Percentiles rank a stretch among this genome's conserved stretches.
These are phyloP conservation scores for Lasiosphaeriaceae sp. DNA, from an alignment of 495 filamentous ascomycete species.

Conservation along the genomic window DNA sequence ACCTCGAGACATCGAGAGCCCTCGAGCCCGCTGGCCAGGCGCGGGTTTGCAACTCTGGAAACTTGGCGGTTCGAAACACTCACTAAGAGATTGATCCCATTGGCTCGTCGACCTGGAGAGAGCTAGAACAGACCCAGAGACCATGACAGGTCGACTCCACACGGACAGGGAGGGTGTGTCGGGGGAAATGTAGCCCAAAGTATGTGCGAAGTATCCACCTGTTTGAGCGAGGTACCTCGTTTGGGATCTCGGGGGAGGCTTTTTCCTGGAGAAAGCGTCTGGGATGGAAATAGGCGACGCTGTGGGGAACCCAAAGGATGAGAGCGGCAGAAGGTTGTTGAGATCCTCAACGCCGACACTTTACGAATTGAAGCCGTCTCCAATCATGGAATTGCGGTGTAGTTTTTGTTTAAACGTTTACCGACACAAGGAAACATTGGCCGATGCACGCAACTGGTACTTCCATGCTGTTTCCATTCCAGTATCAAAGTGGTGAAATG, in stretches of 20 bases:
- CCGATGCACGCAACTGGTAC: not conserved
- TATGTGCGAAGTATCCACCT: constrained; percentile 17
- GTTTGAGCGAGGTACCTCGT: constrained; percentile 7
- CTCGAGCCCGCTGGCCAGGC: not conserved
- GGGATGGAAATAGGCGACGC: constrained; percentile 19
- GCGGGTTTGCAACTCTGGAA: constrained; percentile 3
- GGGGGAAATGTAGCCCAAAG: constrained; percentile 13
- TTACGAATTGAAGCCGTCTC: not conserved
- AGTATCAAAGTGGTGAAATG: no score
- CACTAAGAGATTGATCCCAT: constrained; percentile 26
- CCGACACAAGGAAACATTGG: not conserved
- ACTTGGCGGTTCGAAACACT: constrained; percentile 22
- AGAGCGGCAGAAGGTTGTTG: not conserved
- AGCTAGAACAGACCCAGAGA: constrained; percentile 8
- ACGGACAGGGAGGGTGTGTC: constrained; percentile 14
- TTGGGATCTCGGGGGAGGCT: constrained; percentile 21
- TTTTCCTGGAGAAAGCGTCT: constrained; percentile 14
- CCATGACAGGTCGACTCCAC: constrained; percentile 26
- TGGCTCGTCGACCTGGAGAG: constrained; percentile 16
- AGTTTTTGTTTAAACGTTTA: no score
- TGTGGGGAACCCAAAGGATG: constrained; percentile 12
- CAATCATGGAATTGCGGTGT: no score
- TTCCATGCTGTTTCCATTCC: no score
- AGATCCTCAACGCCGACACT: not conserved
- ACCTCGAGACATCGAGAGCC: not conserved